Base-by-base conservation (phyloP, 441 rosid genomes). In the Erodium moschatum region DNA sequence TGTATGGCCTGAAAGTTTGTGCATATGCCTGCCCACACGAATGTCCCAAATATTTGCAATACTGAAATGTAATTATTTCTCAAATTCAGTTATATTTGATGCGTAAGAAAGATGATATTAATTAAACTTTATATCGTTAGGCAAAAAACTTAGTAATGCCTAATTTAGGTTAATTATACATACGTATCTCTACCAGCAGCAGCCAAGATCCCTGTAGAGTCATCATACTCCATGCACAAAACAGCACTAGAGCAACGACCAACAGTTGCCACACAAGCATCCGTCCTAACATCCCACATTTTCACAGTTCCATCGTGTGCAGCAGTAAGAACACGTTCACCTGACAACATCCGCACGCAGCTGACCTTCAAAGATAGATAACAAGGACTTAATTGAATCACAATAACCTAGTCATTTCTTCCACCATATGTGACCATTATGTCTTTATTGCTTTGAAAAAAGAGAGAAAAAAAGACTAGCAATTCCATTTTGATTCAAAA, bases 241-340 rank as follows among this genome's bases (percentile, higher is more conserved):
- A 94, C 87, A 8, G 97, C 95, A 76, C 96, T 85, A 38, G 92
- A 79, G 81, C 87, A 89, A 72, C 96, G 96, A 70, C 99, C 97
- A 70, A 94, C 99, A 67, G 99, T 94, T 75, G 99, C 96, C 67
- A 91, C 97, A 75, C 96, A 94, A 76, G 89, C 87, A 81, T 91
- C 99, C 24, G 94, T 89, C 81, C 99, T 82, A 75, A 94, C 97
- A 85, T 94, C 99, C 99, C 99, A 94, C 97, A 91, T 91, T 85
- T 89, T 94, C 68, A 94, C 90, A 38, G 97, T 89, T 77, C 99
- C 99, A 84, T 92, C 99, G 76, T 91, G 90, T 69, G 92, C 83
- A 79, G 99, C 85, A 61, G 97, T 88, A 69, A 94, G 97, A 68
- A 94, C 99, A 66, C 97, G 90, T 79, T 94, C 97, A 40, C 97